phyloP scores from a whole-genome alignment of 345 rosid genomes.

The Salix arbutifolia region DNA sequence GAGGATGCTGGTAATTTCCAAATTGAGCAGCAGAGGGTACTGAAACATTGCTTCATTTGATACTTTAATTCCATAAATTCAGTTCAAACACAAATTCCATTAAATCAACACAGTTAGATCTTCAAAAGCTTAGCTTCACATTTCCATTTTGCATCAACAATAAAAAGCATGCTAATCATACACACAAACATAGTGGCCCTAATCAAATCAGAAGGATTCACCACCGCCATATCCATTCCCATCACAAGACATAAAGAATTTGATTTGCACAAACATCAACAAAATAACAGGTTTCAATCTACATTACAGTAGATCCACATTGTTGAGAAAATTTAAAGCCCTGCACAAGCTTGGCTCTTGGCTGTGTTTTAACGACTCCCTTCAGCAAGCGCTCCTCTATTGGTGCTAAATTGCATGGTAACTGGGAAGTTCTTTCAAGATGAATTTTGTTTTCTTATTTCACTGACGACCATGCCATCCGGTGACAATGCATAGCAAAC shows the following conservation, averaged over 20 bases:
- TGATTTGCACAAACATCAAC: neutral
- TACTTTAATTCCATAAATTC: neutral
- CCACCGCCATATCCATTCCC: neutral
- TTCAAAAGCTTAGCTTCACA: neutral
- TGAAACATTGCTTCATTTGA: no score
- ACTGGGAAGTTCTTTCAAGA: neutral
- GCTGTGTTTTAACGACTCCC: neutral
- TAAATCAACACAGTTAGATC: neutral
- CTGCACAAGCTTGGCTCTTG: neutral
- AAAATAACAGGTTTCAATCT: neutral
- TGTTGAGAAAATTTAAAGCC: neutral
- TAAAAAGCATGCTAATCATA: no score
- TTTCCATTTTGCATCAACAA: no score
- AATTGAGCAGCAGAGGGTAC: no score
- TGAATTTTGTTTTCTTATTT: neutral
- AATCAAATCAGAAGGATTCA: neutral
- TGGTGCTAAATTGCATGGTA: neutral
- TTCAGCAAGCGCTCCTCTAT: neutral
- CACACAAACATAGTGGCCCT: no score
- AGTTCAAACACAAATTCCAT: neutral
- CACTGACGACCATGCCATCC: neutral
- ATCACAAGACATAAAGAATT: neutral
- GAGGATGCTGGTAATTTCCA: no score
- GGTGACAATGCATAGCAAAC: neutral
- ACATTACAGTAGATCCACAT: neutral